A percentile compares a stretch with the other conserved stretches of the same genome.
These are phyloP conservation scores for Sporothrix luriei DNA, from an alignment of 2,329 filamentous ascomycete species.

Conservation along the genomic window DNA sequence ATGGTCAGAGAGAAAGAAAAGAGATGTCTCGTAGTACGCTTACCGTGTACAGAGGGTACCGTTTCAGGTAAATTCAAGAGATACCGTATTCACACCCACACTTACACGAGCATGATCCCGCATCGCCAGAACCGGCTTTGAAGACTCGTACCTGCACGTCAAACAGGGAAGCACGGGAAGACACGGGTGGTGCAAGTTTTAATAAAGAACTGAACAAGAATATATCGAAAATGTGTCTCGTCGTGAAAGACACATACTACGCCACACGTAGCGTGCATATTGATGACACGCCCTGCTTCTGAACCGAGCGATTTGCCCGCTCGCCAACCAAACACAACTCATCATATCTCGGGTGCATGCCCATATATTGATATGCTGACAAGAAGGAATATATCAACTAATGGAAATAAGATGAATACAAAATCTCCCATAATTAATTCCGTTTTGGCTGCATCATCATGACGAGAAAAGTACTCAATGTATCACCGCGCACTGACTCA, in stretches of 20 bases:
- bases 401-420: too few species aligned
- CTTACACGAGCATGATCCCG: background rate
- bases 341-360: slow-evolving; percentile 4
- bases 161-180: background rate
- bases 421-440: too few species aligned
- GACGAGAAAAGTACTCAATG: background rate
- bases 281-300: background rate
- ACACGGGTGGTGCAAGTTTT: background rate
- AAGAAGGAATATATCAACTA: background rate
- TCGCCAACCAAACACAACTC: too few species aligned
- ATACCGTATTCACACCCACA: too few species aligned
- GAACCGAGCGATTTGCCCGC: background rate
- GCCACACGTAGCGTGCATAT: background rate
- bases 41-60: background rate
- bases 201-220: too few species aligned
- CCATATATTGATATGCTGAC: background rate
- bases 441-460: too few species aligned
- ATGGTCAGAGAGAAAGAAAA: background rate
- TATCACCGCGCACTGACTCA: background rate
- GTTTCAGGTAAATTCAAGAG: background rate
- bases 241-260: background rate
- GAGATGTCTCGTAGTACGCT: background rate
- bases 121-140: background rate
- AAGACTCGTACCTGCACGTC: slow-evolving; percentile 15
- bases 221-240: too few species aligned